Evolutionary conservation across 805 yeast genomes (phyloP).

Genomic region (Cyberlindnera euphorbiiphila): DNA sequence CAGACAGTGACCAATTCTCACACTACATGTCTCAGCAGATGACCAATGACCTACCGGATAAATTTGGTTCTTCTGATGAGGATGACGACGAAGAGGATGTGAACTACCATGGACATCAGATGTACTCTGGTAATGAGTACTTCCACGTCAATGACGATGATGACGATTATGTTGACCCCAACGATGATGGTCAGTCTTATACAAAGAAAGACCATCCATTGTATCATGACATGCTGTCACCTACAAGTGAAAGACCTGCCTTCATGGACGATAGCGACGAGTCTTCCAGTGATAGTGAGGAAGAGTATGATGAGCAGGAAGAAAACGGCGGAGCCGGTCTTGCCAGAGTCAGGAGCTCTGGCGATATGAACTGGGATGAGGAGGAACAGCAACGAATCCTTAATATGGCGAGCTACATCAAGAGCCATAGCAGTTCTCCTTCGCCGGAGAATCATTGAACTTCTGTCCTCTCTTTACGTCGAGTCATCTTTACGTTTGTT

Average conservation of each 20-base stretch:
- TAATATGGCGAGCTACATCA: constrained; percentile 30
- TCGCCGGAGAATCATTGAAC: constrained; percentile 8
- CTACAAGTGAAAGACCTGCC: constrained; percentile 20
- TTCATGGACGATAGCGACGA: constrained; percentile 25
- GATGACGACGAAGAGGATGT: constrained; percentile 32
- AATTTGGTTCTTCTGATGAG: constrained; percentile 55
- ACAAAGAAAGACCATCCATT: constrained; percentile 58
- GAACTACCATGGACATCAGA: constrained; percentile 7
- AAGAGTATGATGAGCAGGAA: constrained; percentile 29
- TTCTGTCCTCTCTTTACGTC: neutral
- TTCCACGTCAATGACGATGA: constrained; percentile 39
- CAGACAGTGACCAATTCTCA: constrained; percentile 27
- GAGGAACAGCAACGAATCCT: constrained; percentile 30
- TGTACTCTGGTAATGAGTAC: constrained; percentile 13
- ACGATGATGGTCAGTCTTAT: constrained; percentile 77
- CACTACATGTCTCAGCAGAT: constrained; percentile 74
- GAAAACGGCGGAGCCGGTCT: constrained; percentile 32
- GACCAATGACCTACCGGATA: constrained; percentile 51
- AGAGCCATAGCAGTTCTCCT: constrained; percentile 18
- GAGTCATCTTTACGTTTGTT: neutral
- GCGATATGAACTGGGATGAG: constrained; percentile 33
- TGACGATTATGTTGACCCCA: constrained; percentile 75
- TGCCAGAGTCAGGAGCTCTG: constrained; percentile 35
- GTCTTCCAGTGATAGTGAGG: constrained; percentile 24
- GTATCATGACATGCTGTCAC: constrained; percentile 37